phyloP scores from a whole-genome alignment of 768 basidiomycete genomes.

The Auriculariales sp. region DNA sequence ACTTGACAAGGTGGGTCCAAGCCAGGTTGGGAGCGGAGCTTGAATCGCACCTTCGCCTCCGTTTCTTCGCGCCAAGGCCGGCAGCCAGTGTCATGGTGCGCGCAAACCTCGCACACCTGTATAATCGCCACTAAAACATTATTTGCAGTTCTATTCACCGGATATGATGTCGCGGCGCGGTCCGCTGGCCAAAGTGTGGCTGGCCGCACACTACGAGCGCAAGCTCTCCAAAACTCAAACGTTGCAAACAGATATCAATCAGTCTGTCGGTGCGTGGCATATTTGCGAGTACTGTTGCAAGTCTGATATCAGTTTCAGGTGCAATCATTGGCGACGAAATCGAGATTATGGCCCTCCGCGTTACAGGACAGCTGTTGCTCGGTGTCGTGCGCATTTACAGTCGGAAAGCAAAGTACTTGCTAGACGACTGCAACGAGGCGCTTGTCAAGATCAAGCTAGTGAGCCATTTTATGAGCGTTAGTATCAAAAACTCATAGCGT shows the following conservation, averaged over 20 bases:
- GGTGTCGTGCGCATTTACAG: conserved; percentile 97
- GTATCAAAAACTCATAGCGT: background rate
- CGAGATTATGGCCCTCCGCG: conserved; percentile 83
- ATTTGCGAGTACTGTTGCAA: background rate
- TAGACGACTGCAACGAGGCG: conserved; percentile 97
- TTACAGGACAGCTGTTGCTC: conserved; percentile 92
- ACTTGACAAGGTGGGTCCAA: conserved; percentile 1
- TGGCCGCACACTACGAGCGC: conserved; percentile 96
- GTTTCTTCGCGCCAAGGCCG: background rate
- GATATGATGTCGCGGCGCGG: conserved; percentile 88
- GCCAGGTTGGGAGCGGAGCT: conserved; percentile 1
- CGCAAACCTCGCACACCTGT: background rate
- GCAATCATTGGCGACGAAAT: conserved; percentile 92
- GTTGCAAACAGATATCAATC: conserved; percentile 85
- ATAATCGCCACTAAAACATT: background rate
- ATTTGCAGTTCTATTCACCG: conserved; percentile 76
- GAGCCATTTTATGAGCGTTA: conserved; percentile 2
- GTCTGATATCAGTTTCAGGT: conserved; percentile 34
- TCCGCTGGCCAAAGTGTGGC: conserved; percentile 94
- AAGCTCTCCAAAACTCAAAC: conserved; percentile 95
- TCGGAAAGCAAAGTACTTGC: conserved; percentile 90
- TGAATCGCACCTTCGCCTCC: background rate
- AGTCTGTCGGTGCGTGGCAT: conserved; percentile 63
- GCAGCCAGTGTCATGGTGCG: conserved; percentile 1
- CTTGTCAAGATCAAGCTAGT: conserved; percentile 93